Conservation (phyloP, 805 yeast species). For the Candida broadrunensis region DNA sequence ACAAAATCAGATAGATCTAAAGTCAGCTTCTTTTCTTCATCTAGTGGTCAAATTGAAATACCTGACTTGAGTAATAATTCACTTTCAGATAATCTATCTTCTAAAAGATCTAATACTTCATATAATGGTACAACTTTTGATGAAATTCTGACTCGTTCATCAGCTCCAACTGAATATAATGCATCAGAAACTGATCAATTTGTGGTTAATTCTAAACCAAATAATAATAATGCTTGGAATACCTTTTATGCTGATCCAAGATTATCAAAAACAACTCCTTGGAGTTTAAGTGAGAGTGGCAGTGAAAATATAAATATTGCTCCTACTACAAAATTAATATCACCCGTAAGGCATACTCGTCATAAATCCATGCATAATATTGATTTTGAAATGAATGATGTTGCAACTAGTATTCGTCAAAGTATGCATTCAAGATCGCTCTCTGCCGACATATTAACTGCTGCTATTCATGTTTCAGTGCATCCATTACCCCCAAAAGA, state of each 20-base stretch:
- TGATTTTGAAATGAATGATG: slow-evolving; percentile 11
- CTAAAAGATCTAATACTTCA: slow-evolving; percentile 8
- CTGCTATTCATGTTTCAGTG: neutral
- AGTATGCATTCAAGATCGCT: slow-evolving; percentile 8
- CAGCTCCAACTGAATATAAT: neutral
- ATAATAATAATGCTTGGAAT: neutral
- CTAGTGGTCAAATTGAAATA: slow-evolving; percentile 38
- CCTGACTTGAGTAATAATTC: slow-evolving; percentile 31
- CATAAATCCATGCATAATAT: slow-evolving; percentile 38
- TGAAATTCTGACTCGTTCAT: neutral
- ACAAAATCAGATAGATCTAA: slow-evolving; percentile 13
- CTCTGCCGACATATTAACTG: slow-evolving; percentile 10
- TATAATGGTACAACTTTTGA: slow-evolving; percentile 22
- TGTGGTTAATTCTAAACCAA: neutral
- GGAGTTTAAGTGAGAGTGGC: neutral
- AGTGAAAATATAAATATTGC: neutral
- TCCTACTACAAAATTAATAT: slow-evolving; percentile 1
- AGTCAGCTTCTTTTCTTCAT: slow-evolving; percentile 11
- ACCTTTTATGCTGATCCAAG: slow-evolving; percentile 17
- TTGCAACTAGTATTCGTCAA: neutral
- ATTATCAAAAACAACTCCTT: slow-evolving; percentile 7
- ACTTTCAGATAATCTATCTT: slow-evolving; percentile 9
- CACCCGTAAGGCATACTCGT: slow-evolving; percentile 34
- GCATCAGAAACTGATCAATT: slow-evolving; percentile 1
- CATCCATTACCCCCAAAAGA: neutral